phyloP scores from a whole-genome alignment of 257 asterid species.

The Knoxia roxburghii region DNA sequence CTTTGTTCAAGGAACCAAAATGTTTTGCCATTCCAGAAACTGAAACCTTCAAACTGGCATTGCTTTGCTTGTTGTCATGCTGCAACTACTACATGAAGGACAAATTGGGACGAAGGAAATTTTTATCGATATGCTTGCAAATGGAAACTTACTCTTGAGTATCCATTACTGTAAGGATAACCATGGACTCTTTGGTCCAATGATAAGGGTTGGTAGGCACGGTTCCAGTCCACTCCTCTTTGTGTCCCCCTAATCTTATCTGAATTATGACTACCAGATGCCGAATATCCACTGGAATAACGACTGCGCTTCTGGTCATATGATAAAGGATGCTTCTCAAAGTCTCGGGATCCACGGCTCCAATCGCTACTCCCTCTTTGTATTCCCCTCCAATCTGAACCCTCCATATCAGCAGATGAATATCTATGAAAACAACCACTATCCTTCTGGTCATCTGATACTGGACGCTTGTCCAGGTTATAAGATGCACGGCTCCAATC shows the following conservation, averaged over 20 bases:
- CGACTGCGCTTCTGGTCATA: background rate
- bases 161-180: background rate
- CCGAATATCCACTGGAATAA: background rate
- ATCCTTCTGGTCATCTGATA: no score
- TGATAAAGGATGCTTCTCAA: background rate
- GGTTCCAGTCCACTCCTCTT: background rate
- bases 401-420: no score
- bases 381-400: background rate
- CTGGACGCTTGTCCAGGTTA: background rate
- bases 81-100: background rate
- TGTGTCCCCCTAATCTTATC: background rate
- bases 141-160: background rate
- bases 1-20: background rate
- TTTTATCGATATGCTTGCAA: constrained; percentile 2
- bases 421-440: no score
- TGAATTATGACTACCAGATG: background rate
- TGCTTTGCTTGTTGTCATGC: background rate
- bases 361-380: no score
- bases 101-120: background rate
- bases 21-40: background rate
- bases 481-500: background rate
- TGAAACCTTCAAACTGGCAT: background rate
- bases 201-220: background rate
- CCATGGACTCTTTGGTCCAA: background rate
- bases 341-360: background rate